Conservation (phyloP, 2,329 filamentous ascomycete genomes). For the Botryotinia convoluta region DNA sequence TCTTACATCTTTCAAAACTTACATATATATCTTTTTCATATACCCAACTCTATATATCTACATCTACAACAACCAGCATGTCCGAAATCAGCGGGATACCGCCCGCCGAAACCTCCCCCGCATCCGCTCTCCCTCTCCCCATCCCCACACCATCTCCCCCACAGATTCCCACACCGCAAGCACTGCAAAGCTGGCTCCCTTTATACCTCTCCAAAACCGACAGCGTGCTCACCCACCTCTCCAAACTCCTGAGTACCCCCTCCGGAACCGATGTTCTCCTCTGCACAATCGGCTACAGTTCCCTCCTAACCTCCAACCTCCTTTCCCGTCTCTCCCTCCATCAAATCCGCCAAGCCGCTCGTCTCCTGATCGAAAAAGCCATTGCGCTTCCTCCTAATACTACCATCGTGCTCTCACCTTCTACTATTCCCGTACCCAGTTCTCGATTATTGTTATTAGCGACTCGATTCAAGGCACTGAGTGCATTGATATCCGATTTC, state of each 20-base stretch:
- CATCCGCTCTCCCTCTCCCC: constrained; percentile 24
- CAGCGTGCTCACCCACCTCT: constrained; percentile 48
- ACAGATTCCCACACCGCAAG: constrained; percentile 25
- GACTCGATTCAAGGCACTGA: constrained; percentile 55
- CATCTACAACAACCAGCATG: constrained; percentile 25
- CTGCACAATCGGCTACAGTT: constrained; percentile 65
- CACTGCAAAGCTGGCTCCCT: constrained; percentile 34
- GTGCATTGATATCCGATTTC: constrained; percentile 65
- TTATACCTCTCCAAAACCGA: constrained; percentile 38
- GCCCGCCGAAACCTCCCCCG: constrained; percentile 28
- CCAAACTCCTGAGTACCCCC: constrained; percentile 65
- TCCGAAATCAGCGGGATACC: constrained; percentile 31
- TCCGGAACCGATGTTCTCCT: constrained; percentile 68
- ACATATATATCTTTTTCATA: not conserved
- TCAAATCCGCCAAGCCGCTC: constrained; percentile 53
- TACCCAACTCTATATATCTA: not conserved
- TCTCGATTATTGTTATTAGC: constrained; percentile 46
- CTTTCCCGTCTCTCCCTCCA: constrained; percentile 55
- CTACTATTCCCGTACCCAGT: constrained; percentile 31
- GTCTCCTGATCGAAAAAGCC: constrained; percentile 52
- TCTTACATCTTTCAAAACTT: not conserved
- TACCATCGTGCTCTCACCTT: constrained; percentile 43
- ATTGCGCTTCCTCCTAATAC: constrained; percentile 51
- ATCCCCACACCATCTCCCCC: constrained; percentile 23
- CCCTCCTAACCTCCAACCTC: constrained; percentile 53